Base-by-base conservation (phyloP, 192 early-diverging fungal genomes). In the Coemansia sp. region DNA sequence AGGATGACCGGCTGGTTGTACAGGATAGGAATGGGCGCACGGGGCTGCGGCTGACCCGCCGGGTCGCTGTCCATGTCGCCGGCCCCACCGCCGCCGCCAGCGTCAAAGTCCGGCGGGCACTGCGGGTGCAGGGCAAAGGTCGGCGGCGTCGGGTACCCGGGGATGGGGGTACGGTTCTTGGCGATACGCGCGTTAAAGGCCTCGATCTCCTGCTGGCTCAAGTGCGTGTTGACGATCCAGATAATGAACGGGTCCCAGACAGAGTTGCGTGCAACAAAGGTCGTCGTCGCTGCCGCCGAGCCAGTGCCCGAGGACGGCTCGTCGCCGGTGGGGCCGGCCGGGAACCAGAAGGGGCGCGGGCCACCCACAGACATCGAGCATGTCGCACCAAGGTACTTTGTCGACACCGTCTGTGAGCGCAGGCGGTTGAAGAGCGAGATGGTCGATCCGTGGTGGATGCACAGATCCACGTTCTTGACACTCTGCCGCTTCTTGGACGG, bases 181-280 rank as follows among this genome's bases (percentile, higher is more conserved):
- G 54, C 42, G 27, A 67, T 60, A 13, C 64, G 57, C 9, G 57
- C 53, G 36, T 72, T 72, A 35, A 75, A 77, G 20, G 77, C 76
- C 18, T 85, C 82, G 35, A 67, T 65, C 22, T 82, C 77, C 6
- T 55, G 57, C 47, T 78, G 64, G 5, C 60, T 56, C 33, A 81
- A 58, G 11, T 81, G 60, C 11, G 82, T 81, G 51, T 90, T 78
- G 14, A 87, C 83, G 5, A 85, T 78, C 88, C 87, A 92, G 34
- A 95, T 83, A 26, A 85, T 78, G 60, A 90, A 92, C 16, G 86
- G 85, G 50, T 90, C 87, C 92, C 92, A 95, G n/a, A 76, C 67
- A 13, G 81, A 75, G 30, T 81, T 85, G 30, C 86, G 72, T 4
- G 81, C 82, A 21, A 86, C 85, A 76, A 88, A 90, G 27, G 83